Evolutionary conservation across 257 asterid genomes (phyloP).

Genomic region (Scutellaria minor): DNA sequence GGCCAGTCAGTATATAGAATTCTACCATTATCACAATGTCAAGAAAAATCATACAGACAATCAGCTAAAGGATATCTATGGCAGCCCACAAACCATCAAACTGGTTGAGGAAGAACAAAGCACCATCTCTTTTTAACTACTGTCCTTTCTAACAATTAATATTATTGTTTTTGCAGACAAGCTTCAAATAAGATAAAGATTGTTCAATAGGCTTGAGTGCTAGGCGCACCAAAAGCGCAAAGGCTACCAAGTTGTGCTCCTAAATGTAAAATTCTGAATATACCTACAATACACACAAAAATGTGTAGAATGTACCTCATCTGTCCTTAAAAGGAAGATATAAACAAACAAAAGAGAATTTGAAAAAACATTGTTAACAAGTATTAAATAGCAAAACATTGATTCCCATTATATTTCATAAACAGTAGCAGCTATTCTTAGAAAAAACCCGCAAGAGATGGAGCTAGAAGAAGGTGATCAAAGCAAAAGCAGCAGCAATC

Average conservation of each 20-base stretch:
- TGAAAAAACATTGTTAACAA: background rate
- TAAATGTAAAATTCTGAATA: background rate
- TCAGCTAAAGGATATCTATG: background rate
- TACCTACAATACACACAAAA: background rate
- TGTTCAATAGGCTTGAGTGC: too few species aligned
- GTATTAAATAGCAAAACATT: background rate
- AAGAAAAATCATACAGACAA: background rate
- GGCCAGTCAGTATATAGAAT: background rate
- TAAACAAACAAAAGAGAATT: background rate
- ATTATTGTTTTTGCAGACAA: too few species aligned
- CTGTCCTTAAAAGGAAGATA: background rate
- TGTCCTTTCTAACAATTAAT: too few species aligned
- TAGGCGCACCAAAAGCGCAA: too few species aligned
- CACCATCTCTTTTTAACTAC: too few species aligned
- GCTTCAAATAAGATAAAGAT: too few species aligned
- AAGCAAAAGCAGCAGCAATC: background rate
- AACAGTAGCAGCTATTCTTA: background rate
- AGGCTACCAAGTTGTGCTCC: background rate
- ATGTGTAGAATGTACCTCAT: background rate
- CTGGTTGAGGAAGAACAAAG: constrained; percentile 3
- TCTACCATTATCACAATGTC: too few species aligned
- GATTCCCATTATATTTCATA: background rate
- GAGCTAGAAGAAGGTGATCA: background rate
- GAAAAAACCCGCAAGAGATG: background rate
- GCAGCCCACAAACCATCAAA: background rate